Evolutionary conservation across 2,329 filamentous ascomycete species (phyloP), one percentile per base, ranked within the genome.

Genomic region (Colletotrichum sublineola): DNA sequence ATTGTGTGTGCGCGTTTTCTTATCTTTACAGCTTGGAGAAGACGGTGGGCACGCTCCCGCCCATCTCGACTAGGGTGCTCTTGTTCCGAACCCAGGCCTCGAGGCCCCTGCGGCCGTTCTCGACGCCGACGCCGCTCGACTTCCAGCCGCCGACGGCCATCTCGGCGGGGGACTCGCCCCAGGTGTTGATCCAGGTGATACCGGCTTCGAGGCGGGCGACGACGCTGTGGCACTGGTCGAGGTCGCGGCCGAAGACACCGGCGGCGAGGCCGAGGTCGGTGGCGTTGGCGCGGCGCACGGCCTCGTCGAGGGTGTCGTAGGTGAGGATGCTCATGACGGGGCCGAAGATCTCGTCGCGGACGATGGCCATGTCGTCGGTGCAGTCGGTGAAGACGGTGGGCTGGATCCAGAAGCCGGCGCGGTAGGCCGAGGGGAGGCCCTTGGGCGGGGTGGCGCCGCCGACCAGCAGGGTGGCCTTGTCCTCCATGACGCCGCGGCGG

Each of bases 101-200:
- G 66, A 97, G 86, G 0, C 94, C 94, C 77, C 88, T 90, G 71
- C 90, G 86, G 4, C 94, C 95, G 80, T 97, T 97, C 86, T 97
- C 94, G 1, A 97, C 91, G 0, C 94, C 94, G 12, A 97, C 84
- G 44, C 95, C 95, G 79, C 94, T 97, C 87, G 93, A 88, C 85
- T 97, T 97, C 95, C 94, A 97, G 0, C 94, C 94, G 12, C 94
- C 94, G 0, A 97, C 94, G 2, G 93, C 92, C 95, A 97, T 97
- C 85, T 97, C 94, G 0, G 95, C 94, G 0, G 94, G 94, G 61
- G 89, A 92, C 84, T 97, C 94, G n/a, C 95, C 94, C 95, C 95
- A 97, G 0, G 93, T 95, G 81, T 97, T 97, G 64, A 97, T 87
- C 94, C 94, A 97, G 1, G 94, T 97, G 78, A 97, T 97, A 44